Conservation (phyloP, 176 grass and related monocot genomes). For the Rhynchospora pubera region DNA sequence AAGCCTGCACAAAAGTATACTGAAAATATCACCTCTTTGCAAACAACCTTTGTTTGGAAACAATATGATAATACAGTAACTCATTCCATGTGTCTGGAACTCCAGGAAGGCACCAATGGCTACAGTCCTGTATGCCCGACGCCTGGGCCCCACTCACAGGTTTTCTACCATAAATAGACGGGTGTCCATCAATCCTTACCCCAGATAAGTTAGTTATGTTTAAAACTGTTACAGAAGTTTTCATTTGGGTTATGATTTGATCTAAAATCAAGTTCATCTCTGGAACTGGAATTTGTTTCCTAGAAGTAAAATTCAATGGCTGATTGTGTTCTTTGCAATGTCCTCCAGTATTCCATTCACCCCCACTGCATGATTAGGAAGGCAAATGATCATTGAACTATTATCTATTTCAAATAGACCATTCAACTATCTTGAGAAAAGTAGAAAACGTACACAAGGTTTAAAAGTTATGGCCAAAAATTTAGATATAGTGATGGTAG, state of each 20-base stretch:
- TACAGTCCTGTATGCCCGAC: conserved; percentile 62
- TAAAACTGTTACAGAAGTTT: conserved; percentile 54
- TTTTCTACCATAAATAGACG: conserved; percentile 71
- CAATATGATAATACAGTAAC: conserved; percentile 51
- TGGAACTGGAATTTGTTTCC: conserved; percentile 25
- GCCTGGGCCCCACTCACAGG: not conserved
- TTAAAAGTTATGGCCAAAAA: not conserved
- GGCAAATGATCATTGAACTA: not conserved
- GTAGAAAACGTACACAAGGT: not conserved
- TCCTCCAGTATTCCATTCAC: conserved; percentile 87
- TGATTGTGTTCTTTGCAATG: conserved; percentile 63
- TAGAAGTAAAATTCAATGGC: conserved; percentile 36
- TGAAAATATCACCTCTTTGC: not conserved
- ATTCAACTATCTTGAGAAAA: not conserved
- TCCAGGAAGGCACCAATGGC: conserved; percentile 77
- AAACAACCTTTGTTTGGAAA: conserved; percentile 25
- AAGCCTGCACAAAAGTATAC: not conserved
- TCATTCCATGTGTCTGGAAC: conserved; percentile 81
- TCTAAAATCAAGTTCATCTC: conserved; percentile 55
- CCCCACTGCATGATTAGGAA: conserved; percentile 37
- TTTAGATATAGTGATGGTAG: not conserved
- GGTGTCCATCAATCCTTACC: conserved; percentile 74
- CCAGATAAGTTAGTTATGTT: conserved; percentile 78
- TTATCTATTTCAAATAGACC: not conserved
- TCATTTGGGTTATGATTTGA: conserved; percentile 52